A percentile compares a stretch with the other conserved stretches of the same genome.
Evolutionary conservation across 1,284 basidiomycete species (phyloP).

Genomic region (Macrocybe sp.): DNA sequence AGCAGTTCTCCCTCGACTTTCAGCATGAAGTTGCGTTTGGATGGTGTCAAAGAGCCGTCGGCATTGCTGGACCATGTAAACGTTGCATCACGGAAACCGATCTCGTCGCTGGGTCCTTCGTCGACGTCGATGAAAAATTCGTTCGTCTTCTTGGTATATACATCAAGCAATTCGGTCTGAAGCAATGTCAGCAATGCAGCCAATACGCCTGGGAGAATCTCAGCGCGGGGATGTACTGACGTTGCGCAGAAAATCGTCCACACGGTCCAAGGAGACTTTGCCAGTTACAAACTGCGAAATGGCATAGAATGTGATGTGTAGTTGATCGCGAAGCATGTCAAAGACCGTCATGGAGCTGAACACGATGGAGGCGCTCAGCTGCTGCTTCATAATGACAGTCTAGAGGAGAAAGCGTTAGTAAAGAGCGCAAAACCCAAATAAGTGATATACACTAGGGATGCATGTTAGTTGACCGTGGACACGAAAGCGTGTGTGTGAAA

Average conservation of each 20-base stretch:
- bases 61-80: constrained; percentile 40
- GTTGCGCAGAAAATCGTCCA: constrained; percentile 24
- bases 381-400: constrained; percentile 34
- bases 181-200: constrained; percentile 1
- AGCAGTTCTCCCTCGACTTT: constrained; percentile 46
- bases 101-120: constrained; percentile 11
- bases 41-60: constrained; percentile 25
- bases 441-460: too few species aligned
- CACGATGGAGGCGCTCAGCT: constrained; percentile 33
- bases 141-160: constrained; percentile 28
- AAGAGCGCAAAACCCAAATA: too few species aligned
- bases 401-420: constrained; percentile 11
- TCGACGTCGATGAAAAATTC: constrained; percentile 14
- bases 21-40: constrained; percentile 39
- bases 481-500: not conserved
- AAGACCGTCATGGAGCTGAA: constrained; percentile 42
- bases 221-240: constrained; percentile 14
- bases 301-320: constrained; percentile 25
- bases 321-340: constrained; percentile 36
- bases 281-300: constrained; percentile 19
- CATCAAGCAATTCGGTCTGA: constrained; percentile 51
- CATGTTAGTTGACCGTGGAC: not conserved
- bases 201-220: not conserved
- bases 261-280: constrained; percentile 17
- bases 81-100: constrained; percentile 37